Base-by-base conservation (phyloP, 306 rosid genomes). In the Acacia crassicarpa region DNA sequence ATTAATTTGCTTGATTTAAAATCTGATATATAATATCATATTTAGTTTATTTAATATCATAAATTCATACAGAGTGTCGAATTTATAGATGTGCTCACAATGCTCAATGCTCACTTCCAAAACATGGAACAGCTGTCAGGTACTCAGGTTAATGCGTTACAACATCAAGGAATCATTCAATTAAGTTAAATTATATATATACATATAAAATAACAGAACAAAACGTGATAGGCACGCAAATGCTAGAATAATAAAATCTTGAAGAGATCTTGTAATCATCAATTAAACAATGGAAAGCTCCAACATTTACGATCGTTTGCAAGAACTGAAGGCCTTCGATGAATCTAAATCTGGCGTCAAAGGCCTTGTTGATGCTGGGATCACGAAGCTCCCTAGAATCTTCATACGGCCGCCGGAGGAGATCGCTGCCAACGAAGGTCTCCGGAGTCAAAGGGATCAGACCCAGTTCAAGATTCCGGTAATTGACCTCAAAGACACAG, bases 331-430 rank as follows among this genome's bases (percentile, higher is more conserved):
- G 71, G 17, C 83, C 56, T 88, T 85, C 25, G 90, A 88, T 9
- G 84, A 88, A 35, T 85, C 90, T 9, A 85, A 80, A 77, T 61
- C 88, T 0, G 88, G 88, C 0, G 90, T 85, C 10, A 88, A 85
- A 74, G 88, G 90, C 14, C 83, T 88, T 4, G 83, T 80, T 1
- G 88, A 87, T 74, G 59, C 78, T n/a, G 82, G 84, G 76, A 51
- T 82, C 74, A 41, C 86, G 38, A 72, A 84, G 67, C 48, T 87
- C 80, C 88, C 90, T 0, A 58, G 67, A 41, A 81, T 84, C 1
- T 84, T 87, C 38, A 13, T 87, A 30, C 69, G 76, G 45, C 77
- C 54, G 49, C 78, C 71, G 78, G 89, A 82, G 38, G 70, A 43
- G 3, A 20, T 84, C 11, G 12, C 74, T 19, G 43, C 75, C 14